Conservation (phyloP, 768 basidiomycete genomes). For the Psilocybe cubensis region DNA sequence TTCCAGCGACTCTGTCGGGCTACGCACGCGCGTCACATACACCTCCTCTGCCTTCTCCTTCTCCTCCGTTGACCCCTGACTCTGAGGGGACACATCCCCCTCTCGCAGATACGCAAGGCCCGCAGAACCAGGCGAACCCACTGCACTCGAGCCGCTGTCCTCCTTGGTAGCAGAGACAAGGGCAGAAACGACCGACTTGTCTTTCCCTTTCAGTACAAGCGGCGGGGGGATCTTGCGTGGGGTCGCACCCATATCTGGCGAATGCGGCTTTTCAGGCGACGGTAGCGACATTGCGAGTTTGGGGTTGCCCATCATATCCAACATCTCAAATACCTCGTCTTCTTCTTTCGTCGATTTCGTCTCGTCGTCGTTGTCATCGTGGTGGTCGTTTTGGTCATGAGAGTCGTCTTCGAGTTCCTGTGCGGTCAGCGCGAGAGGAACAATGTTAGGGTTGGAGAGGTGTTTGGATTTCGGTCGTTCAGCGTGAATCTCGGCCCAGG, state of each 20-base stretch:
- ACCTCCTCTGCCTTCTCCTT: conserved; percentile 19
- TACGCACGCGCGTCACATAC: conserved; percentile 30
- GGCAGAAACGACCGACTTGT: conserved; percentile 30
- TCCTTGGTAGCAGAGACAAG: no score
- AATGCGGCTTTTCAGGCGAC: conserved; percentile 37
- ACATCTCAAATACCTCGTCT: conserved; percentile 43
- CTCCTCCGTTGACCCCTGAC: conserved; percentile 11
- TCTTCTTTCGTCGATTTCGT: conserved; percentile 38
- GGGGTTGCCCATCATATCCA: conserved; percentile 39
- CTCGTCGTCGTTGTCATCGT: conserved; percentile 27
- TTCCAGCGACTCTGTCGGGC: conserved; percentile 41
- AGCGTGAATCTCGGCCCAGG: conserved; percentile 58
- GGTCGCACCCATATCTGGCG: conserved; percentile 17
- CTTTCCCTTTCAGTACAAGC: conserved; percentile 49
- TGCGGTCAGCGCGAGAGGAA: conserved; percentile 56
- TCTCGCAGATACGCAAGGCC: conserved; percentile 51
- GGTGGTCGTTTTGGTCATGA: conserved; percentile 20
- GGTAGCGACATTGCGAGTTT: conserved; percentile 41
- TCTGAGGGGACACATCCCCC: no score
- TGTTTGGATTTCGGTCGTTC: conserved; percentile 27
- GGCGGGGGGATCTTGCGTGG: conserved; percentile 61
- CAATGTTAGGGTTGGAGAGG: conserved; percentile 46
- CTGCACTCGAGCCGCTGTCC: no score
- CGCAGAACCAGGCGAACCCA: conserved; percentile 36
- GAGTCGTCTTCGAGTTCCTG: conserved; percentile 35